These are phyloP conservation scores for Geoglossum glabrum DNA, from an alignment of 495 filamentous ascomycete species.

Conservation along the genomic window DNA sequence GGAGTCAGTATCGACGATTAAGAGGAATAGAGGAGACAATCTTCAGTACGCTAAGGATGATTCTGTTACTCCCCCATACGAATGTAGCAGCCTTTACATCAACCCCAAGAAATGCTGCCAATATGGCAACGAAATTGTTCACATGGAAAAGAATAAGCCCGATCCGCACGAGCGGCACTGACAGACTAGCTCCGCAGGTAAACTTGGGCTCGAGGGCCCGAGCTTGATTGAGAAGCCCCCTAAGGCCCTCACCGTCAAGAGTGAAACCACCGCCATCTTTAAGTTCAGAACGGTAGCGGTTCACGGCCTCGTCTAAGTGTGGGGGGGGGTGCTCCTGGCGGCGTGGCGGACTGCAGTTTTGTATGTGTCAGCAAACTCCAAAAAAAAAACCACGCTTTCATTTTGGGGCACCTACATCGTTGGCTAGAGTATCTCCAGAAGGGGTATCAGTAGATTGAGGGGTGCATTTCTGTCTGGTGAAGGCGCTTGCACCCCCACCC, in stretches of 20 bases:
- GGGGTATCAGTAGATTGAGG: too few species aligned
- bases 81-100: conserved; percentile 11
- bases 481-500: too few species aligned
- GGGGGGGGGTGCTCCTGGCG: not conserved
- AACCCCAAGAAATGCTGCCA: conserved; percentile 11
- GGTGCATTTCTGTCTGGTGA: too few species aligned
- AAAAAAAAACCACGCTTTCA: not conserved
- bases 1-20: not conserved
- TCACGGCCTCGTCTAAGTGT: not conserved
- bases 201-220: not conserved
- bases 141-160: not conserved
- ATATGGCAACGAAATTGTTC: conserved; percentile 10
- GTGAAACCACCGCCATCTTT: not conserved
- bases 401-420: not conserved
- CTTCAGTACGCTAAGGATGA: conserved; percentile 3
- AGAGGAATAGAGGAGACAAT: not conserved
- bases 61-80: conserved; percentile 13
- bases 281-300: not conserved
- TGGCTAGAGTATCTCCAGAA: not conserved
- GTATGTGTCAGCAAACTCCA: not conserved
- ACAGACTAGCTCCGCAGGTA: not conserved
- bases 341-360: not conserved
- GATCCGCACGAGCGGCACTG: not conserved
- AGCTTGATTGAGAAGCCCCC: not conserved
- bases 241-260: not conserved